phyloP scores from a whole-genome alignment of 2,329 filamentous ascomycete species.

The Fusarium odoratissimum region DNA sequence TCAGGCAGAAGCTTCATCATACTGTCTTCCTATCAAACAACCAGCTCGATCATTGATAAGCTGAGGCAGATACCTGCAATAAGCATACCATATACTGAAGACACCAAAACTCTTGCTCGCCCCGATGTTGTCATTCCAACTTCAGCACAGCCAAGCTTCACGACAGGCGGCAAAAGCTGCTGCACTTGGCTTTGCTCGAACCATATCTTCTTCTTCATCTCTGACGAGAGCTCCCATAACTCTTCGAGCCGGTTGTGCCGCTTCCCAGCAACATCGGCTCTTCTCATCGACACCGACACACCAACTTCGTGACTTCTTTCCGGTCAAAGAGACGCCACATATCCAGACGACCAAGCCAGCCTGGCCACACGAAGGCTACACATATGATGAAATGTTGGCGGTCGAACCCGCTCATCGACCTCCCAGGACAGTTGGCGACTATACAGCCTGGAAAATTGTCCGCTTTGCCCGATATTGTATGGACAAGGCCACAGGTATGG shows the following conservation, averaged over 20 bases:
- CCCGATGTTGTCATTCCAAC: conserved; percentile 46
- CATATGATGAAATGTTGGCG: conserved; percentile 79
- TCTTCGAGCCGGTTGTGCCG: conserved; percentile 27
- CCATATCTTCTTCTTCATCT: conserved; percentile 28
- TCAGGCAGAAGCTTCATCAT: conserved; percentile 24
- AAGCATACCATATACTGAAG: conserved; percentile 5
- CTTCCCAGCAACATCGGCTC: conserved; percentile 35
- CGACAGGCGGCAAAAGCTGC: conserved; percentile 43
- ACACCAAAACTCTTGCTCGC: conserved; percentile 13
- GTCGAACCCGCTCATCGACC: conserved; percentile 82
- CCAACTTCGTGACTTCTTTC: conserved; percentile 71
- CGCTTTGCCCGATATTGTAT: conserved; percentile 81
- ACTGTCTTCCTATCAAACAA: conserved; percentile 13
- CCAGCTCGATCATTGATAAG: not conserved
- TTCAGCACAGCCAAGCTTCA: conserved; percentile 39
- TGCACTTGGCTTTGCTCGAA: conserved; percentile 36
- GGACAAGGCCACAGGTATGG: conserved; percentile 81
- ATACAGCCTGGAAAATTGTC: conserved; percentile 80
- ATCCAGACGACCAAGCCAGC: conserved; percentile 73
- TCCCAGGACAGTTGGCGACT: conserved; percentile 79
- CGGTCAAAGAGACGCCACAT: conserved; percentile 67
- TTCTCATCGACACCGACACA: conserved; percentile 63
- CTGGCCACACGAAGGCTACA: conserved; percentile 80
- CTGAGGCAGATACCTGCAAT: conserved; percentile 13
- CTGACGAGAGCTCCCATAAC: conserved; percentile 15